Evolutionary conservation across 2,329 filamentous ascomycete genomes (phyloP).

Genomic region (Colletotrichum sp.): DNA sequence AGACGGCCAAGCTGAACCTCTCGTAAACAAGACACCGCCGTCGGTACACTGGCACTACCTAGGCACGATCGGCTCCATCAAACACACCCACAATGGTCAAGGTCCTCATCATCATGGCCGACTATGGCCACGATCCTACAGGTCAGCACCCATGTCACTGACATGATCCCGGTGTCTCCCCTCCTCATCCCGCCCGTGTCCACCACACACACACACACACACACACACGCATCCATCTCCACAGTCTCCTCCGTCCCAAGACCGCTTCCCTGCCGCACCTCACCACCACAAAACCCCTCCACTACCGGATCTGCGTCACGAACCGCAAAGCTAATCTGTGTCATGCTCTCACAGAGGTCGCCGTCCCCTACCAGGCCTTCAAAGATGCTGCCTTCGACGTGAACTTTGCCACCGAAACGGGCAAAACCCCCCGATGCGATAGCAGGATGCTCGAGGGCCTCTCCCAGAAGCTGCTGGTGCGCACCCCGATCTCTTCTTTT

Average conservation of each 20-base stretch:
- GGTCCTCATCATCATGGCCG: slow-evolving; percentile 55
- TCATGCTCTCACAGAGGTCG: slow-evolving; percentile 44
- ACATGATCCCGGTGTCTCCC: neutral
- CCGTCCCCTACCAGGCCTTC: slow-evolving; percentile 53
- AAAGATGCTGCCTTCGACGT: slow-evolving; percentile 52
- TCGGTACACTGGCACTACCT: neutral
- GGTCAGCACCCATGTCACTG: slow-evolving; percentile 34
- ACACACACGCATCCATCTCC: neutral
- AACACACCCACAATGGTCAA: slow-evolving; percentile 31
- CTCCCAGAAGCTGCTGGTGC: slow-evolving; percentile 54
- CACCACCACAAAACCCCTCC: neutral
- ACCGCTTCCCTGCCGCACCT: neutral
- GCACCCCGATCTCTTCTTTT: neutral
- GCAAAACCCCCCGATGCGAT: slow-evolving; percentile 52
- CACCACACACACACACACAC: no score
- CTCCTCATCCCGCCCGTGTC: neutral
- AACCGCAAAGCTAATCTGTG: slow-evolving; percentile 5
- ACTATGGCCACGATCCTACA: slow-evolving; percentile 61
- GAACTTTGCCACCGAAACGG: slow-evolving; percentile 54
- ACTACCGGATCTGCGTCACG: neutral
- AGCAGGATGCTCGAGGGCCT: slow-evolving; percentile 52
- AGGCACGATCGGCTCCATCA: neutral
- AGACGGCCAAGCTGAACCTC: neutral
- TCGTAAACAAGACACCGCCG: neutral
- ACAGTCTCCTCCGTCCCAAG: neutral